Percentiles rank a stretch among this genome's conserved stretches.
phyloP scores from a whole-genome alignment of 129 eudicot species.

The Tagetes patula region DNA sequence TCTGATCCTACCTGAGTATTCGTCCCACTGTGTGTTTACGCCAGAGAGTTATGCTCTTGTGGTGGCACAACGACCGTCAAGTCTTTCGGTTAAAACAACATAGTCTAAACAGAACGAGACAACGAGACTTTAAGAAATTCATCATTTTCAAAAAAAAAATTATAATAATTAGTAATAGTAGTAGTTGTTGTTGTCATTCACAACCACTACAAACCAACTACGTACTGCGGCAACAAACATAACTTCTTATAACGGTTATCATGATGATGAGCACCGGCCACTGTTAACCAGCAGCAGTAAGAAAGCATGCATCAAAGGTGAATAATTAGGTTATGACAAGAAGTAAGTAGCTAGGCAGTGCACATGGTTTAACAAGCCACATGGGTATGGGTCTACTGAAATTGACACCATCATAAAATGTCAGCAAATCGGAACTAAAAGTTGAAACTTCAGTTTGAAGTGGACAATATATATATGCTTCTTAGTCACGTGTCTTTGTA shows the following conservation, averaged over 20 bases:
- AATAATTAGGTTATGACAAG: conserved; percentile 29
- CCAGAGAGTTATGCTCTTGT: no score
- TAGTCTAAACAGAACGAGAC: no score
- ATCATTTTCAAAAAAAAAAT: no score
- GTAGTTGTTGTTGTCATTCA: neutral
- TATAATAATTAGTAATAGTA: no score
- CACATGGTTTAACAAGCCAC: conserved; percentile 31
- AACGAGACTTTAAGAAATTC: no score
- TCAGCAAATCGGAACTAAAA: conserved; percentile 22
- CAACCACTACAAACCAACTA: conserved; percentile 14
- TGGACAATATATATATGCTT: conserved; percentile 3
- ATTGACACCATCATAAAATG: conserved; percentile 22
- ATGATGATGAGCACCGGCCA: conserved; percentile 14
- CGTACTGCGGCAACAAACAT: neutral
- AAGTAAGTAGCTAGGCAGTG: conserved; percentile 14
- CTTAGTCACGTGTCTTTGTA: conserved; percentile 5
- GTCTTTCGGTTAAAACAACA: no score
- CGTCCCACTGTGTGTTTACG: no score
- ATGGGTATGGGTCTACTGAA: conserved; percentile 20
- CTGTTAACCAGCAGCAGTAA: conserved; percentile 4
- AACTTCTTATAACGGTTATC: conserved; percentile 14
- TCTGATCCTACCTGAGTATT: no score
- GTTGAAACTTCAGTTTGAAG: conserved; percentile 15
- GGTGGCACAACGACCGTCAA: no score
- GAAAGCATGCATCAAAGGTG: neutral